These are phyloP conservation scores for Cryptococcus amylolentus DNA, from an alignment of 1,284 basidiomycete genomes.

Conservation along the genomic window DNA sequence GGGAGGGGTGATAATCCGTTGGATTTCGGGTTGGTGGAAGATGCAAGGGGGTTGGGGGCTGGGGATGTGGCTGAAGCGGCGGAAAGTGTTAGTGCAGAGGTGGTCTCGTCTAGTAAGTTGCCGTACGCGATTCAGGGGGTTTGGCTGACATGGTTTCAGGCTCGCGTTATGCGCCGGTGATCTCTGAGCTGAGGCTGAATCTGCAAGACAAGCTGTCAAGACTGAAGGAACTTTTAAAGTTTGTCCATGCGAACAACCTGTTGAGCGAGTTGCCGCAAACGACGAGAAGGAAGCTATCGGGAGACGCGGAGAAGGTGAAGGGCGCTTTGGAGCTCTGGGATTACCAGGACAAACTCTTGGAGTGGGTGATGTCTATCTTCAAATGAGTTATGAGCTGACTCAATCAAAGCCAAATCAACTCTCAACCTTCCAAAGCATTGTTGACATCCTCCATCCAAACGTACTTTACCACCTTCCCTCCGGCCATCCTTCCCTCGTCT, in stretches of 20 bases:
- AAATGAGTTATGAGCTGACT: conserved; percentile 1
- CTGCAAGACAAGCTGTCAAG: conserved; percentile 70
- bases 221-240: conserved; percentile 75
- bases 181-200: conserved; percentile 77
- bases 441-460: conserved; percentile 49
- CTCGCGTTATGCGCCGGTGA: conserved; percentile 65
- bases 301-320: conserved; percentile 85
- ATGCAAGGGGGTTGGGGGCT: conserved; percentile 26
- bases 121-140: not conserved
- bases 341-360: conserved; percentile 60
- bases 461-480: conserved; percentile 29
- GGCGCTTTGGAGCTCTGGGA: conserved; percentile 81
- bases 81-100: conserved; percentile 52
- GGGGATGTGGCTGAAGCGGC: conserved; percentile 54
- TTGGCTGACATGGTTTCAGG: conserved; percentile 52
- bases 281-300: conserved; percentile 69
- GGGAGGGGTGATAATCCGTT: conserved; percentile 54
- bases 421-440: conserved; percentile 38
- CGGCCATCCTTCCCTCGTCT: conserved; percentile 48
- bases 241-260: conserved; percentile 79
- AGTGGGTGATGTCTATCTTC: conserved; percentile 27
- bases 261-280: conserved; percentile 77
- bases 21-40: conserved; percentile 49
- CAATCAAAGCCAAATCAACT: conserved; percentile 27
- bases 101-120: conserved; percentile 47